Evolutionary conservation across 1,284 basidiomycete genomes (phyloP).

Genomic region (Ceratobasidium sp.): DNA sequence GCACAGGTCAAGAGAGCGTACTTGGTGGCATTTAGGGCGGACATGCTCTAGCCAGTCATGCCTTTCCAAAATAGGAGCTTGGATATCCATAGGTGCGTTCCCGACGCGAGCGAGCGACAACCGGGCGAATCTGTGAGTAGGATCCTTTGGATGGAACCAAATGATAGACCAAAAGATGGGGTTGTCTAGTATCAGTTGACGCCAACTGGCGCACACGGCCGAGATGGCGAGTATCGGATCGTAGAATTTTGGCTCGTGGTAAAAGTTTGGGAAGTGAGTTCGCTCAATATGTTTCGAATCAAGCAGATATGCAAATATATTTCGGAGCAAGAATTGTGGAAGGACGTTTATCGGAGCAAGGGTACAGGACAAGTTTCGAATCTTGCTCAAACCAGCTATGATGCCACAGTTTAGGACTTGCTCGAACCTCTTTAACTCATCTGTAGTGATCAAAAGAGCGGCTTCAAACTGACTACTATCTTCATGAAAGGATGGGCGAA

Average conservation of each 20-base stretch:
- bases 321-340: background rate
- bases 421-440: background rate
- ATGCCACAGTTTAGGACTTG: background rate
- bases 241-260: background rate
- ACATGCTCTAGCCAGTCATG: background rate
- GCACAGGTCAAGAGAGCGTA: conserved; percentile 1
- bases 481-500: background rate
- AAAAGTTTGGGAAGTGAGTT: background rate
- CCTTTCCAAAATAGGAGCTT: background rate
- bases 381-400: background rate
- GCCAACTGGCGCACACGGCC: background rate
- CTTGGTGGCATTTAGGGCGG: background rate
- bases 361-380: background rate
- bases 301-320: background rate
- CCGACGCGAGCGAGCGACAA: background rate
- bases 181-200: background rate
- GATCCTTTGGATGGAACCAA: background rate
- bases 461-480: background rate
- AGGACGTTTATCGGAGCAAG: background rate
- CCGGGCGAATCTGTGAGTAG: background rate
- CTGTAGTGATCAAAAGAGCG: background rate
- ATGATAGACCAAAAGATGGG: background rate
- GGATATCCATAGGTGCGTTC: background rate
- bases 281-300: background rate
- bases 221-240: background rate